A percentile compares a stretch with the other conserved stretches of the same genome.
phyloP scores from a whole-genome alignment of 129 eudicot species.

The Lonicera japonica region DNA sequence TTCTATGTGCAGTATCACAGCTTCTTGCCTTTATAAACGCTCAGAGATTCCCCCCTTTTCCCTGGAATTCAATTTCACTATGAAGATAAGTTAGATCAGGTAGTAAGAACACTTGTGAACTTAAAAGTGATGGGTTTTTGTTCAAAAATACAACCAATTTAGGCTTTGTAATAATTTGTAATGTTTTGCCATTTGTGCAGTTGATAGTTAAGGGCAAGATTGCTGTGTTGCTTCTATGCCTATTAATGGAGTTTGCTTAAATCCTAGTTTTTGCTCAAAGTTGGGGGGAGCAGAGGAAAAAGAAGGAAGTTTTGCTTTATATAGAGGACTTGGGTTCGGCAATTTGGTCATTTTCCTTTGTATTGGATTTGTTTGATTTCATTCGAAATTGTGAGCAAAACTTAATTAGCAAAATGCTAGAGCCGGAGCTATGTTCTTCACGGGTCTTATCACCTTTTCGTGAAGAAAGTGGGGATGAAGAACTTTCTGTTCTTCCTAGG shows the following conservation, averaged over 20 bases:
- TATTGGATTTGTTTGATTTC: neutral
- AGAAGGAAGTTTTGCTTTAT: neutral
- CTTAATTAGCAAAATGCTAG: conserved; percentile 43
- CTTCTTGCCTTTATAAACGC: neutral
- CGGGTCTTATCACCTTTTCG: conserved; percentile 80
- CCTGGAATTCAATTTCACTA: neutral
- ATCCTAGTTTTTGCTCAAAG: no score
- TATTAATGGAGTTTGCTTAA: no score
- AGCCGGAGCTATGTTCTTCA: conserved; percentile 62
- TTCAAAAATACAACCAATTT: no score
- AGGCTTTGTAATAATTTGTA: no score
- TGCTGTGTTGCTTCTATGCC: no score
- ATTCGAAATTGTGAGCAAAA: neutral
- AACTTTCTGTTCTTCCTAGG: conserved; percentile 92
- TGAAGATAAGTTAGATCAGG: neutral
- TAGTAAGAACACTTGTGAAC: no score
- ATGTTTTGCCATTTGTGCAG: neutral
- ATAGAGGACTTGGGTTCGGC: neutral
- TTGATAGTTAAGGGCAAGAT: neutral
- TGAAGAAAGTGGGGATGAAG: conserved; percentile 97
- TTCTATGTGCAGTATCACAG: no score
- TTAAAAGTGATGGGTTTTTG: neutral
- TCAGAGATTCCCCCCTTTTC: neutral
- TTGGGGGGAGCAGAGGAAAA: no score
- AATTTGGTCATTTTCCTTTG: neutral